Evolutionary conservation across 192 early-diverging fungal genomes (phyloP).

Genomic region (Mortierella antarctica): DNA sequence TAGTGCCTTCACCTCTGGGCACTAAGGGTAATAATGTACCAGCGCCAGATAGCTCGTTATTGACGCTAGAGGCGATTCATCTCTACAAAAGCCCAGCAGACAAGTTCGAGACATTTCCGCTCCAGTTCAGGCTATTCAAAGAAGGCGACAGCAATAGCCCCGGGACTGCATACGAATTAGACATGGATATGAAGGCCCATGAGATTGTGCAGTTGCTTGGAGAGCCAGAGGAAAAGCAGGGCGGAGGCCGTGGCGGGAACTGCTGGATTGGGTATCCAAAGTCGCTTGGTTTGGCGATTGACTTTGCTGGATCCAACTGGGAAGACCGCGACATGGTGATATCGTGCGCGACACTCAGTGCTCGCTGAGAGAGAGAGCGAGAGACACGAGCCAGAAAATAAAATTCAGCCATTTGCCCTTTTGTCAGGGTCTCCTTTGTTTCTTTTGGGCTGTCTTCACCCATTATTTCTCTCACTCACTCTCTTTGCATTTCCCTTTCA

Average conservation of each 20-base stretch:
- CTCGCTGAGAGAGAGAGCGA: background rate
- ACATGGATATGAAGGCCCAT: slow-evolving; percentile 39
- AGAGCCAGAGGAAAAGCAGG: slow-evolving; percentile 59
- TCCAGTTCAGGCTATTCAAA: slow-evolving; percentile 17
- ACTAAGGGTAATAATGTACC: background rate
- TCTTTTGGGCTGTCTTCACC: background rate
- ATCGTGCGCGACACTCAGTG: slow-evolving; percentile 5
- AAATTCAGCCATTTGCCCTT: background rate
- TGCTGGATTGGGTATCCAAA: slow-evolving; percentile 63
- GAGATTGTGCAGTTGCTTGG: slow-evolving; percentile 55
- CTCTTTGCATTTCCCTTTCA: background rate
- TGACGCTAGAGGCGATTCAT: slow-evolving; percentile 56
- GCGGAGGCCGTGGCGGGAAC: slow-evolving; percentile 54
- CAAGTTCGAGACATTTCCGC: slow-evolving; percentile 52
- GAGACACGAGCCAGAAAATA: background rate
- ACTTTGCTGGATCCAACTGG: slow-evolving; percentile 61
- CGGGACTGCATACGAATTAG: slow-evolving; percentile 3
- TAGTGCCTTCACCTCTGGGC: slow-evolving; percentile 5
- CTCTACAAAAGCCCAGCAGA: slow-evolving; percentile 55
- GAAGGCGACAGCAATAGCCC: background rate
- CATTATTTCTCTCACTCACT: background rate
- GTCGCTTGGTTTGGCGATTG: slow-evolving; percentile 43
- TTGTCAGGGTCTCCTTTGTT: background rate
- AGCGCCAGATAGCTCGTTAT: slow-evolving; percentile 2
- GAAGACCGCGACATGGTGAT: slow-evolving; percentile 58